Percentiles rank a stretch among this genome's conserved stretches.
Evolutionary conservation across 148 eudicot species (phyloP).

Genomic region (Mesembryanthemum crystallinum): DNA sequence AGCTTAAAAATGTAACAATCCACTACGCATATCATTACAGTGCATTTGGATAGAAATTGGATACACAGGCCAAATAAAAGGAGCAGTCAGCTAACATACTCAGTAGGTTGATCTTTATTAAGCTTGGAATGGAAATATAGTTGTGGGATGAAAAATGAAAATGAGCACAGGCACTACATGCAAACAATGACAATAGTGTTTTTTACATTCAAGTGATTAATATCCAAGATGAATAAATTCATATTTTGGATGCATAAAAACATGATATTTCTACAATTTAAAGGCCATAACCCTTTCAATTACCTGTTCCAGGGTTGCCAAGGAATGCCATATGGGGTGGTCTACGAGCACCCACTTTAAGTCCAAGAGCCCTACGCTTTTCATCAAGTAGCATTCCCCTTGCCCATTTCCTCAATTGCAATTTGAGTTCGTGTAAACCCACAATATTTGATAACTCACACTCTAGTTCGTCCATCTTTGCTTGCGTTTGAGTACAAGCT

Average conservation of each 20-base stretch:
- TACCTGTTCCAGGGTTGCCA: slow-evolving; percentile 99
- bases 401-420: slow-evolving; percentile 92
- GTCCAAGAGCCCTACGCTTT: slow-evolving; percentile 93
- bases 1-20: not conserved
- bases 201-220: too few relatives aligned
- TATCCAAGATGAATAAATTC: not conserved
- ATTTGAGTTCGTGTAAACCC: slow-evolving; percentile 78
- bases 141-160: not conserved
- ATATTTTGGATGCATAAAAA: not conserved
- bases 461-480: slow-evolving; percentile 95
- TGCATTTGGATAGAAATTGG: not conserved
- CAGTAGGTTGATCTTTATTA: not conserved
- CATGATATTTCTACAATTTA: not conserved
- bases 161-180: not conserved
- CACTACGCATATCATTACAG: slow-evolving; percentile 12
- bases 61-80: not conserved
- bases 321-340: slow-evolving; percentile 99
- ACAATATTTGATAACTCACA: slow-evolving; percentile 62
- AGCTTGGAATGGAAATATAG: not conserved
- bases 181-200: not conserved
- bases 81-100: not conserved
- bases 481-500: slow-evolving; percentile 90
- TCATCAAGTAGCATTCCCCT: slow-evolving; percentile 99
- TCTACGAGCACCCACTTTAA: slow-evolving; percentile 80
- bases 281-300: slow-evolving; percentile 1